phyloP scores from a whole-genome alignment of 345 rosid species.

The Populus tremula region DNA sequence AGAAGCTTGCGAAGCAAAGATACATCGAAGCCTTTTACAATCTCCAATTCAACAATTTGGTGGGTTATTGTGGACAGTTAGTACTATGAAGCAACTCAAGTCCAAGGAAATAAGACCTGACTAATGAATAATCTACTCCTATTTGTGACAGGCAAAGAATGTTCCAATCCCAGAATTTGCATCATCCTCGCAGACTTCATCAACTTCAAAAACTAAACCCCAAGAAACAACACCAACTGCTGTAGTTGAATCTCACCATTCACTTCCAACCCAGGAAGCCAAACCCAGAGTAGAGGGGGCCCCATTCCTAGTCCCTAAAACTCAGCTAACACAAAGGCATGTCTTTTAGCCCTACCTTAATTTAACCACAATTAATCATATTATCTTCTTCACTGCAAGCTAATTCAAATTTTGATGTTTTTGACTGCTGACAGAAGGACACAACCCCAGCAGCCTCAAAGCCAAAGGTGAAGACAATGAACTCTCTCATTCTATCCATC shows the following conservation, averaged over 20 bases:
- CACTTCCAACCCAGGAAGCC: conserved; percentile 4
- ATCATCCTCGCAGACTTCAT: conserved; percentile 17
- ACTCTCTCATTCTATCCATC: neutral
- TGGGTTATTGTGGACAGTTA: conserved; percentile 24
- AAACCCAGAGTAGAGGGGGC: conserved; percentile 6
- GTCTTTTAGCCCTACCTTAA: neutral
- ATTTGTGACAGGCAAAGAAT: conserved; percentile 46
- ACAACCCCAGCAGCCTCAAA: neutral
- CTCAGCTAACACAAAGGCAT: conserved; percentile 13
- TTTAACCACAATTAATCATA: neutral
- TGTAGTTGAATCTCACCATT: conserved; percentile 3
- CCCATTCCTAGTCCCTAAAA: neutral
- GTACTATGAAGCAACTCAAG: neutral
- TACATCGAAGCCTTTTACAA: conserved; percentile 65
- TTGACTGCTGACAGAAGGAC: neutral
- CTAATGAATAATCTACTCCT: neutral
- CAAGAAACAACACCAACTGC: conserved; percentile 21
- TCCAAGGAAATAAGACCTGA: too few relatives aligned
- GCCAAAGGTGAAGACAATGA: neutral
- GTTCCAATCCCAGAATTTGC: conserved; percentile 50
- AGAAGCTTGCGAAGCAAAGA: conserved; percentile 68
- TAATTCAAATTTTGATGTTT: neutral
- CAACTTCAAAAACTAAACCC: conserved; percentile 9
- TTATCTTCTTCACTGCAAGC: neutral
- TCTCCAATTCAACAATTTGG: conserved; percentile 72